Evolutionary conservation across 2,329 filamentous ascomycete genomes (phyloP).

Genomic region (Alternaria rosae): DNA sequence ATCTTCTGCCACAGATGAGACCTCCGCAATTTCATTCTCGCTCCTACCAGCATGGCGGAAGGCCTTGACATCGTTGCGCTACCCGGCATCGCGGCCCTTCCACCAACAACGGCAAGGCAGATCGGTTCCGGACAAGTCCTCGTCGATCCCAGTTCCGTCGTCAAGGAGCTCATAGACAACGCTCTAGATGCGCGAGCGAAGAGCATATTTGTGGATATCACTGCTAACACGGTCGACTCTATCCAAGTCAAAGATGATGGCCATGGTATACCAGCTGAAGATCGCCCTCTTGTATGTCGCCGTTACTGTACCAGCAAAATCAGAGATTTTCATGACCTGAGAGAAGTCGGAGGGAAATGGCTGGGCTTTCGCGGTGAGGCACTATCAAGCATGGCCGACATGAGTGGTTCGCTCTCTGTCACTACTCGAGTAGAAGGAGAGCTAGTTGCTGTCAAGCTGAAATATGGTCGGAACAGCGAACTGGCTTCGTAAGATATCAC

Average conservation of each 20-base stretch:
- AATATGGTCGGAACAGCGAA: slow-evolving; percentile 60
- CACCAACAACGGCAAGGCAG: slow-evolving; percentile 57
- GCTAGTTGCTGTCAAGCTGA: slow-evolving; percentile 62
- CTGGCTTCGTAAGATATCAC: slow-evolving; percentile 49
- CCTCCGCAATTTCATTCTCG: not conserved
- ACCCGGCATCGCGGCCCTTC: slow-evolving; percentile 51
- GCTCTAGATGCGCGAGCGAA: slow-evolving; percentile 75
- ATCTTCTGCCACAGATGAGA: not conserved
- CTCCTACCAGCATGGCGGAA: slow-evolving; percentile 20
- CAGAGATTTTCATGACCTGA: slow-evolving; percentile 67
- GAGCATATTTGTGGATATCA: slow-evolving; percentile 69
- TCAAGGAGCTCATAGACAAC: slow-evolving; percentile 83
- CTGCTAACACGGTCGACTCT: slow-evolving; percentile 70
- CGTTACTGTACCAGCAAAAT: slow-evolving; percentile 80
- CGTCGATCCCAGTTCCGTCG: slow-evolving; percentile 65
- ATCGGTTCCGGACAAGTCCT: slow-evolving; percentile 69
- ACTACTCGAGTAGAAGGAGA: slow-evolving; percentile 71
- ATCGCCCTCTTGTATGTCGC: slow-evolving; percentile 69
- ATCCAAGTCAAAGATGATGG: slow-evolving; percentile 74
- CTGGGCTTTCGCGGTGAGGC: slow-evolving; percentile 82
- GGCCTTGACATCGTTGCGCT: slow-evolving; percentile 1
- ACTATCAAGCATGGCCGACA: slow-evolving; percentile 68
- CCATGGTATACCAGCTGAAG: slow-evolving; percentile 69
- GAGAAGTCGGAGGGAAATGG: slow-evolving; percentile 61
- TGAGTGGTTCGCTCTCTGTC: slow-evolving; percentile 65